These are phyloP conservation scores for Cymodocea nodosa DNA, from an alignment of 116 monocot species.

Conservation along the genomic window DNA sequence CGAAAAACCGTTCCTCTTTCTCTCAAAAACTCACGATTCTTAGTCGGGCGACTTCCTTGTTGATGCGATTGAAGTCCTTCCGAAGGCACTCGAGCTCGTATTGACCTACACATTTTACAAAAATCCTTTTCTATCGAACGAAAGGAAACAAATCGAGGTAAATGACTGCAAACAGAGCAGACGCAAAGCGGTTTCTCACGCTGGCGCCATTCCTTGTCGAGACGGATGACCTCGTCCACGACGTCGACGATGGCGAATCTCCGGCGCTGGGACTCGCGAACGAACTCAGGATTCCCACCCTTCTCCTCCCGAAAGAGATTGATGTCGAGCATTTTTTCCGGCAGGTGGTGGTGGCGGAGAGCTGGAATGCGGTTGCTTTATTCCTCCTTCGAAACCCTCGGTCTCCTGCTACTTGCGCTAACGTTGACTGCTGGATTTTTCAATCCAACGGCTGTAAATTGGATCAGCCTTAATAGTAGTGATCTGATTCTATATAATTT, in stretches of 20 bases:
- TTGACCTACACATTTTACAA: constrained; percentile 36
- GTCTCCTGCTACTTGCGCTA: too few relatives aligned
- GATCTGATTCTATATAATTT: too few relatives aligned
- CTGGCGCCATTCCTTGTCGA: constrained; percentile 92
- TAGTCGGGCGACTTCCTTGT: constrained; percentile 66
- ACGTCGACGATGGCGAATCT: constrained; percentile 71
- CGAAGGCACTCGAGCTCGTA: constrained; percentile 70
- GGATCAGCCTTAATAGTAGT: too few relatives aligned
- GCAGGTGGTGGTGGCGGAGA: background rate
- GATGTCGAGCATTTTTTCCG: constrained; percentile 67
- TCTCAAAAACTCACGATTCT: constrained; percentile 34
- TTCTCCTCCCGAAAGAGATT: constrained; percentile 83
- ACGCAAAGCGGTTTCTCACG: constrained; percentile 17
- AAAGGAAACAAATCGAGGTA: background rate
- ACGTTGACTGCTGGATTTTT: too few relatives aligned
- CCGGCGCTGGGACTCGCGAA: constrained; percentile 93
- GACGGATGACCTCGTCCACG: constrained; percentile 80
- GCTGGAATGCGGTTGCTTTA: too few relatives aligned
- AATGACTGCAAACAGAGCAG: too few relatives aligned
- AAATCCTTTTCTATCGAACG: background rate
- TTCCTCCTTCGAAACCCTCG: too few relatives aligned
- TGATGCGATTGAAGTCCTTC: constrained; percentile 82
- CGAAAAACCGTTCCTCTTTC: too few relatives aligned
- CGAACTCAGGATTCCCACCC: constrained; percentile 59
- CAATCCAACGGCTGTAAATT: too few relatives aligned